Evolutionary conservation across 208 protist species (phyloP), one percentile per base, ranked within the genome.

Genomic region (Blastocrithidia nonstop): DNA sequence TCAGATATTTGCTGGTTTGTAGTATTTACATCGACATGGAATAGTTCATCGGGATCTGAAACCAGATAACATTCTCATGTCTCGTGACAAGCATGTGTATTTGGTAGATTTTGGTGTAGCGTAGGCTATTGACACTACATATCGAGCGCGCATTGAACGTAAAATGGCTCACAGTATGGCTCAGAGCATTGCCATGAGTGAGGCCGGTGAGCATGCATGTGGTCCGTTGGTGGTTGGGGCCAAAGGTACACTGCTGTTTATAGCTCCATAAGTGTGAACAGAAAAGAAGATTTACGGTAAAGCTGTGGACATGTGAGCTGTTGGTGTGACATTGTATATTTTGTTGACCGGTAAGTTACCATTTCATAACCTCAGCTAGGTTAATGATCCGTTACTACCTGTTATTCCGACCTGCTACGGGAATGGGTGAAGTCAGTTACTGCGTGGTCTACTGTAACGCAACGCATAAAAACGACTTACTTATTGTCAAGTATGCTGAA

Each of bases 1-100:
- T 22, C 71, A 93, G 47, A 47, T 88, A 13, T 48, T 78, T 16
- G 60, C 62, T 13, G 80, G 80, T 0, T 55, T 93, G 2, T 45
- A 65, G 32, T 64, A 63, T 32, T 66, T 93, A 20, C 84, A 93
- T 46, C 45, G 50, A 22, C 50, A 71, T 24, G 70, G 73, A 47
- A 61, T 93, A n/a, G 74, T 88, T 2, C 84, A 93, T 42, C 71
- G 77, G 16, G 84, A 93, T 45, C 86, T 93, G 45, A 93, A 93
- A 50, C 79, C 76, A 7, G 80, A 93, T 13, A 90, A 88, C 53
- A 63, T 93, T 28, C 56, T 93, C 23, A 37, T 93, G 3, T 65
- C 62, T 52, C 60, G 60, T 35, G 50, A 65, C 17, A 57, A 61
- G 3, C 56, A 57, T 16, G 55, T 81, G 20, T 77, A 82, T 21